A percentile compares a stretch with the other conserved stretches of the same genome.
Conservation (phyloP, 139 green algal genomes). For the Auxenochlorella pyrenoidosa region DNA sequence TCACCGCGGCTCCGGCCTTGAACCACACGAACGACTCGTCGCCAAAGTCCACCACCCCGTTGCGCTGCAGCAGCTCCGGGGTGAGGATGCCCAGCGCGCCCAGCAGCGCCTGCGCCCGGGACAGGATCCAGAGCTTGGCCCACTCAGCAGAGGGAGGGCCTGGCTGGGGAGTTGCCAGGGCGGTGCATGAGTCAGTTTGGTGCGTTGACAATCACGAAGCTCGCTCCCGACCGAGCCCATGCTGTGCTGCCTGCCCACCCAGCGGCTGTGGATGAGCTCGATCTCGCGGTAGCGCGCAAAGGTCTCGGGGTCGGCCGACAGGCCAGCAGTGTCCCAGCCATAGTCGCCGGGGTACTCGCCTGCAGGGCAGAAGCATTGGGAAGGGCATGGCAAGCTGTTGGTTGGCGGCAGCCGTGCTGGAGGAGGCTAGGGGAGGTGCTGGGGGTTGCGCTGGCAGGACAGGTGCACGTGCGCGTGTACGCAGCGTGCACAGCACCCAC, state of each 20-base stretch:
- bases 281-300: slow-evolving; percentile 83
- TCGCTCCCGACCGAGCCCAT: too few relatives aligned
- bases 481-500: too few relatives aligned
- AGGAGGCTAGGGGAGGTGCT: not conserved
- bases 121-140: not conserved
- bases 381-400: not conserved
- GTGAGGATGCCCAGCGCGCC: slow-evolving; percentile 73
- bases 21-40: slow-evolving; percentile 89
- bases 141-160: not conserved
- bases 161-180: too few relatives aligned
- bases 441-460: not conserved
- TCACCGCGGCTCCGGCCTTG: slow-evolving; percentile 88
- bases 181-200: too few relatives aligned
- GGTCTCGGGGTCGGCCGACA: slow-evolving; percentile 88
- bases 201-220: too few relatives aligned
- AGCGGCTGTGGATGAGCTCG: slow-evolving; percentile 90
- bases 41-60: slow-evolving; percentile 60
- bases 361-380: not conserved
- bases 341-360: slow-evolving; percentile 68
- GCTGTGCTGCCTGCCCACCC: too few relatives aligned
- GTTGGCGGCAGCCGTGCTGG: not conserved
- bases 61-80: slow-evolving; percentile 42
- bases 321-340: slow-evolving; percentile 82
- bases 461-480: too few relatives aligned
- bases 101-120: slow-evolving; percentile 70